These are phyloP conservation scores for Ceratocystiopsis minuta DNA, from an alignment of 2,329 filamentous ascomycete species.

Conservation along the genomic window DNA sequence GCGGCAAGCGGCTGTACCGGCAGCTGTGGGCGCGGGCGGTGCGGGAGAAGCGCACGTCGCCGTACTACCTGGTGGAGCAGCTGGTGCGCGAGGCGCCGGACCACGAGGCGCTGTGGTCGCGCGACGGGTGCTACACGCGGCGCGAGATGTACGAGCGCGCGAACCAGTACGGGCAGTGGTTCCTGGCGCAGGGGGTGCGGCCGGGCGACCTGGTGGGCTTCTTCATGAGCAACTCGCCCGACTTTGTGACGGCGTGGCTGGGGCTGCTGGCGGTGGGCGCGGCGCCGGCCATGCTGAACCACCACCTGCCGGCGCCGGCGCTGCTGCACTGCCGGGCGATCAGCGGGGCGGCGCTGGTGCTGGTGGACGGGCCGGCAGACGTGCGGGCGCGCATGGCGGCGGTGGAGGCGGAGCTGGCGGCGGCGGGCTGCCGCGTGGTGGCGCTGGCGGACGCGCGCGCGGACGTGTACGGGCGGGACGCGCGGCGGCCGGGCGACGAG, in stretches of 20 bases:
- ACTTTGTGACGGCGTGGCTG: constrained; percentile 49
- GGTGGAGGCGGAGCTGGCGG: constrained; percentile 31
- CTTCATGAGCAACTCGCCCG: constrained; percentile 48
- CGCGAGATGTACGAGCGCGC: constrained; percentile 33
- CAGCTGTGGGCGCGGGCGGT: constrained; percentile 30
- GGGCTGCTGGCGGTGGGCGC: constrained; percentile 47
- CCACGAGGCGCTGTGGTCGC: constrained; percentile 49
- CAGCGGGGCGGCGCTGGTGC: constrained; percentile 33
- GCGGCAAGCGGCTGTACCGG: constrained; percentile 21
- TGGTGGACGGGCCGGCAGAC: constrained; percentile 38
- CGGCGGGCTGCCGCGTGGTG: constrained; percentile 33
- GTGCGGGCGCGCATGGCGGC: constrained; percentile 40
- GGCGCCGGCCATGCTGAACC: constrained; percentile 54
- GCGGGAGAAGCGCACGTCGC: constrained; percentile 33
- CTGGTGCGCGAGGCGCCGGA: constrained; percentile 32
- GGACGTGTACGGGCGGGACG: constrained; percentile 16
- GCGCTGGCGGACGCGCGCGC: constrained; percentile 30
- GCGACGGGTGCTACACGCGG: constrained; percentile 41
- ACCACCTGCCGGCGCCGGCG: constrained; percentile 45
- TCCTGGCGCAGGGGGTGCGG: constrained; percentile 37
- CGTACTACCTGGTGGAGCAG: constrained; percentile 49
- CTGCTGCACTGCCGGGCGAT: constrained; percentile 47
- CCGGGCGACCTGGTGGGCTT: constrained; percentile 44
- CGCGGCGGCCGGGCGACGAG: constrained; percentile 30
- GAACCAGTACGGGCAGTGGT: constrained; percentile 44